Evolutionary conservation across 208 protist species (phyloP), one percentile per base, ranked within the genome.

Genomic region (Phytomonas sp.): DNA sequence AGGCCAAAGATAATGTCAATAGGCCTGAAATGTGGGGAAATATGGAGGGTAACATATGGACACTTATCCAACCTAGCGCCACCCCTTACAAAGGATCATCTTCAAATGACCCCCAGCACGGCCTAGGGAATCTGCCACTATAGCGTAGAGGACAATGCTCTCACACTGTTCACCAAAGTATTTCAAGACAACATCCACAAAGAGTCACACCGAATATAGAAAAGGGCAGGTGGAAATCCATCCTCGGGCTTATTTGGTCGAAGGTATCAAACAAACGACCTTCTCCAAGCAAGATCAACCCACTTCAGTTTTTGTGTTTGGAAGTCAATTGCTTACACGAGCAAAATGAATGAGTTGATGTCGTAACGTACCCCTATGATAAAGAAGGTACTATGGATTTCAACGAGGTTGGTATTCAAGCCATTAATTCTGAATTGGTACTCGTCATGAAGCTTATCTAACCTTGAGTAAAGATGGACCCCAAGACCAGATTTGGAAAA

Each of bases 11-110:
- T 72, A 92, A 98, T 67, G 69, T 75, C n/a, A 95, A 91, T 65
- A 96, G 89, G 76, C 70, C 19, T 56, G 19, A 5, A 5, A 26
- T 56, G 29, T 79, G 79, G 36, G 89, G 97, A 76, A 97, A 93
- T 29, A 91, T 98, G 88, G 88, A 97, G 77, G 26, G 1, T 88
- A 97, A 73, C 89, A 97, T 82, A 87, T 97, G 78, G 93, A 95
- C 78, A 97, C 91, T 12, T 96, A 85, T 72, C 80, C 97, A 23
- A 96, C 91, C 69, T 86, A 96, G 61, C 82, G 83, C n/a, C 97
- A 97, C 75, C 91, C 92, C 0, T 75, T 97, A 52, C 81, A 86
- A 49, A 80, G 88, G 42, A 74, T 98, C 23, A 94, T 97, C 60
- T 40, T 86, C 16, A 90, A 96, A 45, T 96, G 84, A 76, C 83